Conservation (phyloP, 78 protist species). For the Planoprotostelium fungivorum region DNA sequence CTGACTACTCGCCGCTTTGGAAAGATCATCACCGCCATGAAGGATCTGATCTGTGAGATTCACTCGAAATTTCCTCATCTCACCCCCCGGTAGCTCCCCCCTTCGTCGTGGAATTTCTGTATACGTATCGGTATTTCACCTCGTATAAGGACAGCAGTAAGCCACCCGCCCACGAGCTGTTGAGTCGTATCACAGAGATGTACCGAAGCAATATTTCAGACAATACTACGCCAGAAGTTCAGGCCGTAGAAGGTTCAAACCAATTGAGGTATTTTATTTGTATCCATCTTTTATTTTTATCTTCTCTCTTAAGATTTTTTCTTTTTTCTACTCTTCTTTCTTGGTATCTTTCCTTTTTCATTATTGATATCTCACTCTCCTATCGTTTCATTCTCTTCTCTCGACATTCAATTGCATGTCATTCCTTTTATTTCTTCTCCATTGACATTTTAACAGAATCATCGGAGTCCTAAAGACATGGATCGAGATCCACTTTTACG, state of each 20-base stretch:
- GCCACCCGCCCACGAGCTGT: neutral
- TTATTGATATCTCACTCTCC: too few relatives aligned
- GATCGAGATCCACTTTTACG: constrained; percentile 40
- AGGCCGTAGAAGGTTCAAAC: neutral
- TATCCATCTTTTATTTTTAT: too few relatives aligned
- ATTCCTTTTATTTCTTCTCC: too few relatives aligned
- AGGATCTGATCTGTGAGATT: neutral
- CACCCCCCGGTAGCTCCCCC: neutral
- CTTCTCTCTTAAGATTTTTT: too few relatives aligned
- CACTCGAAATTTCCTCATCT: neutral
- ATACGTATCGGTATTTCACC: neutral
- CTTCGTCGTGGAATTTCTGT: neutral
- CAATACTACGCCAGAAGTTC: neutral
- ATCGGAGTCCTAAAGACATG: constrained; percentile 51
- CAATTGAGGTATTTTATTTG: neutral
- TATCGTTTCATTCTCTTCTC: too few relatives aligned
- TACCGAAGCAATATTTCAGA: neutral
- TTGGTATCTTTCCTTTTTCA: too few relatives aligned
- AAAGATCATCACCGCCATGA: neutral
- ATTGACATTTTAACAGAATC: constrained; percentile 8
- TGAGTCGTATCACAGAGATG: neutral
- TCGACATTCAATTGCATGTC: too few relatives aligned
- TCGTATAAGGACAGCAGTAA: neutral
- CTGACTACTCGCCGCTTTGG: neutral
- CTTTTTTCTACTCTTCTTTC: too few relatives aligned